Evolutionary conservation across 495 filamentous ascomycete genomes (phyloP), one percentile per base, ranked within the genome.

Genomic region (Rusavskia elegans): DNA sequence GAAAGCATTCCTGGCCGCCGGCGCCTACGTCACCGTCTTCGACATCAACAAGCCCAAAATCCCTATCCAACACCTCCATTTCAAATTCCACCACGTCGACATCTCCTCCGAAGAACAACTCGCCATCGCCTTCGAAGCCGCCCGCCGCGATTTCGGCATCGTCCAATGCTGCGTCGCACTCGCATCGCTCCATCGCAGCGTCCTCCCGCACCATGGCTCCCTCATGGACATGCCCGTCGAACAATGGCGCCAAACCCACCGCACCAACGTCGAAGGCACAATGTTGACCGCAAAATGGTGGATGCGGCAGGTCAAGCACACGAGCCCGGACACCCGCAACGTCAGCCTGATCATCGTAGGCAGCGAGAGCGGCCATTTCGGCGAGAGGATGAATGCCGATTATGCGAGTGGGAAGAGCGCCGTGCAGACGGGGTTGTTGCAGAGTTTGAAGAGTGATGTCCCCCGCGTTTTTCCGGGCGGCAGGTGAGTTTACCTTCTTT

Each of bases 211-310:
- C 40, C 52, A 54, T 44, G 53, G 61, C 13, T 60, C 50, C 42
- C 50, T 72, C 13, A 61, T 58, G 6, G 68, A 70, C 48, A 64
- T 69, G 58, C 56, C 56, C 13, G 60, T 66, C 11, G 50, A 54
- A 38, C 61, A 66, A 48, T 66, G 65, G 60, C 56, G 61, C 49
- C 51, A 53, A 5, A 67, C 66, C 5, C 58, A 69, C 20, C 55
- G 64, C 32, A 60, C 67, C 37, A 72, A 72, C 53, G 59, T 68
- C n/a, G 60, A 60, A 36, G 69, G 69, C 0, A 71, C 69, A 5
- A 71, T 69, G 53, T 57, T 71, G 21, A 69, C 67, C 2, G 66
- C 66, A 21, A 59, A 63, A 30, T 56, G 54, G 38, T 59, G 63
- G 59, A 40, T 60, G 45, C 36, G 57, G 20, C 49, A 57, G 32